Base-by-base conservation (phyloP, 257 asterid species). In the Gynochthodes officinalis region DNA sequence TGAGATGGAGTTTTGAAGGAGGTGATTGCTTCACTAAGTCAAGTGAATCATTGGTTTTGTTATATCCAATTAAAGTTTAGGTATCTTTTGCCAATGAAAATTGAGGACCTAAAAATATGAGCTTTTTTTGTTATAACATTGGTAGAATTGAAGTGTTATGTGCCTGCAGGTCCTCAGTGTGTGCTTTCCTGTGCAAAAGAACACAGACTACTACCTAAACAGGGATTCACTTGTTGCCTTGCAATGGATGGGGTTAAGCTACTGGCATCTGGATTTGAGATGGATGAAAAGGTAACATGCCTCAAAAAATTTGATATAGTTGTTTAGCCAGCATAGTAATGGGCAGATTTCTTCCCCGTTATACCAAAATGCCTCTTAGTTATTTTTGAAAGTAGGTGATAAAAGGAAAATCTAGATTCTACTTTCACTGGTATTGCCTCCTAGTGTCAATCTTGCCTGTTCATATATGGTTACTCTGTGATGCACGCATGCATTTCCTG, bases 191-290 rank as follows among this genome's bases (percentile, higher is more conserved):
- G 99, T 80, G 95, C 99, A 40, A 92, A 92, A 82, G 98, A 95
- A 78, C 90, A 74, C n/a, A 85, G 98, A 77, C 78, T 74, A 74
- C 88, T 91, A 30, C 98, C 99, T 70, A 82, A 79, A 79, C 92
- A 84, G 68, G 95, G 87, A 55, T 95, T 88, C 77, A 91, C 99
- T 75, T 95, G 99, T 82, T 95, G 99, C 86, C 95, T 95, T 82
- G 99, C 95, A 48, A 87, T 95, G 93, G 98, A 95, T 76, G 99
- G 98, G 52, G 95, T 86, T 71, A 91, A 87, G 81, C 68, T 95
- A 78, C 89, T 88, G 69, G 84, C 86, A 23, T 91, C 99, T 78
- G 99, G 99, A 76, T 95, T 95, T 85, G 95, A 87, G 78, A 76
- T 44, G 88, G 85, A 79, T 72, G 97, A 88, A 85, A 94, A 86